Evolutionary conservation across 805 yeast species (phyloP).

Genomic region (Cyberlindnera maritima): DNA sequence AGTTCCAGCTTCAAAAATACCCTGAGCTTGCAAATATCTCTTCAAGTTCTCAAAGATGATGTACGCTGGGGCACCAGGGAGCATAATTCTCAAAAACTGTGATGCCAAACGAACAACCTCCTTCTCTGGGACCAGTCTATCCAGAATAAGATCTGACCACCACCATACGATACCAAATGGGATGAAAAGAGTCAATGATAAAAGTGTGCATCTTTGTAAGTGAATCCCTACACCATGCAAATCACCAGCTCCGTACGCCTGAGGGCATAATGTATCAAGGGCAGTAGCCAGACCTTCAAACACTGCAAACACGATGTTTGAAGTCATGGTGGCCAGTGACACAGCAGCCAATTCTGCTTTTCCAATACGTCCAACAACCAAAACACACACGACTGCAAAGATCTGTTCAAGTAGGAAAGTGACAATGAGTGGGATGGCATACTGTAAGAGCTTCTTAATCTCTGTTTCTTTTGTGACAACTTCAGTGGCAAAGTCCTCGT

Average conservation of each 20-base stretch:
- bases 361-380: constrained; percentile 80
- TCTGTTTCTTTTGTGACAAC: constrained; percentile 36
- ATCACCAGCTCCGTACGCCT: constrained; percentile 80
- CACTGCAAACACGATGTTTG: constrained; percentile 74
- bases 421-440: constrained; percentile 54
- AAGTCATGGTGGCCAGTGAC: constrained; percentile 79
- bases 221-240: constrained; percentile 68
- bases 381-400: constrained; percentile 53
- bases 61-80: constrained; percentile 76
- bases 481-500: constrained; percentile 31
- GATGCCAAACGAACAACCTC: constrained; percentile 57
- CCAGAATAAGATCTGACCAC: constrained; percentile 46
- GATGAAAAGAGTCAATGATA: constrained; percentile 41
- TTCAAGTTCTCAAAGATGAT: constrained; percentile 78
- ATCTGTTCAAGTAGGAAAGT: constrained; percentile 60
- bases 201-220: constrained; percentile 63
- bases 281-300: constrained; percentile 84
- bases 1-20: constrained; percentile 82
- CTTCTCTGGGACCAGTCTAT: constrained; percentile 46
- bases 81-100: constrained; percentile 51
- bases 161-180: constrained; percentile 60
- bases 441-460: constrained; percentile 33
- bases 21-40: constrained; percentile 81
- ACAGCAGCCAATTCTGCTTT: constrained; percentile 80
- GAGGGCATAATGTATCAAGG: constrained; percentile 79